These are phyloP conservation scores for Trifolium repens DNA, from an alignment of 306 rosid genomes.

Conservation along the genomic window DNA sequence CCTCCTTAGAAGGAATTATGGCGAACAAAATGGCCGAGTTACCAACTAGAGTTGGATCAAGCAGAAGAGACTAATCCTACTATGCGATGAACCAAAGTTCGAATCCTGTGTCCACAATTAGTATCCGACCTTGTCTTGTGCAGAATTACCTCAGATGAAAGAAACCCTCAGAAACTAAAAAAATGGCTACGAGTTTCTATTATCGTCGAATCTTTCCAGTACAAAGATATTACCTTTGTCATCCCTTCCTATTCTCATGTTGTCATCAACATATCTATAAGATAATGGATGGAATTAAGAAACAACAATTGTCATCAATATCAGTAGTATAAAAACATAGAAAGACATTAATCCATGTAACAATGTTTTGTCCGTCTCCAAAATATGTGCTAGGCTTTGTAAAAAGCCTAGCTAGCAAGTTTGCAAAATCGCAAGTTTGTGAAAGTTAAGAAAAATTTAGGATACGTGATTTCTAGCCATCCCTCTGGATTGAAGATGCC, in stretches of 20 bases:
- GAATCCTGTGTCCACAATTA: not conserved
- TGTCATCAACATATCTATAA: slow-evolving; percentile 75
- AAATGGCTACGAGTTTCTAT: slow-evolving; percentile 15
- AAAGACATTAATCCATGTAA: not conserved
- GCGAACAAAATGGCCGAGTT: not conserved
- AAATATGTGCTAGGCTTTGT: too few relatives aligned
- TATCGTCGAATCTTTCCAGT: slow-evolving; percentile 61
- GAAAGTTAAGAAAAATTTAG: slow-evolving; percentile 33
- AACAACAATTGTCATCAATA: slow-evolving; percentile 28
- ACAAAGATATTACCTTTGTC: slow-evolving; percentile 80
- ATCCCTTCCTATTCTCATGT: slow-evolving; percentile 83
- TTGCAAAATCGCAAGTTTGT: too few relatives aligned
- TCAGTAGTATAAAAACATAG: not conserved
- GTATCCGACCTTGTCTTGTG: not conserved
- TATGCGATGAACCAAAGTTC: not conserved
- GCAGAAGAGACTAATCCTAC: too few relatives aligned
- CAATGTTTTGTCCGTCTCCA: not conserved
- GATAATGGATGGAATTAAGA: slow-evolving; percentile 42
- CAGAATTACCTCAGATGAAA: too few relatives aligned
- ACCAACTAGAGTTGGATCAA: not conserved
- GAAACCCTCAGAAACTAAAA: not conserved
- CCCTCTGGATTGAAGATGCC: slow-evolving; percentile 91
- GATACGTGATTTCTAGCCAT: slow-evolving; percentile 97
- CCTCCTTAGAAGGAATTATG: slow-evolving; percentile 14
- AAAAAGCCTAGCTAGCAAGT: too few relatives aligned